phyloP scores from a whole-genome alignment of 2,329 filamentous ascomycete species.

The Thielaviopsis musarum region DNA sequence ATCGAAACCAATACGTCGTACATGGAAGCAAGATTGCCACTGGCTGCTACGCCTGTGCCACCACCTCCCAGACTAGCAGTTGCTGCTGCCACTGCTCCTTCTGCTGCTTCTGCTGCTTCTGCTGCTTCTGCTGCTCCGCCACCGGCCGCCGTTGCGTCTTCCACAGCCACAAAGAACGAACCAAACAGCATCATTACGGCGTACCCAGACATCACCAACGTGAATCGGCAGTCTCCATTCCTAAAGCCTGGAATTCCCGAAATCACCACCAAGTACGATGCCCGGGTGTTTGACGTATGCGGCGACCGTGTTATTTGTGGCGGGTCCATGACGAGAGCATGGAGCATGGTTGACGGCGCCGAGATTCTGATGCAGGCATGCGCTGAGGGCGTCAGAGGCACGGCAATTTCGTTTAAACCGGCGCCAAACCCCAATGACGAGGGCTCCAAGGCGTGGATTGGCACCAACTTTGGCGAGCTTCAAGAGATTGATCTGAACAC shows the following conservation, averaged over 20 bases:
- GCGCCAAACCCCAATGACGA: conserved; percentile 62
- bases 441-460: conserved; percentile 72
- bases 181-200: conserved; percentile 37
- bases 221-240: conserved; percentile 68
- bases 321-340: conserved; percentile 73
- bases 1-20: conserved; percentile 3
- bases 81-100: conserved; percentile 13
- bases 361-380: conserved; percentile 66
- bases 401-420: conserved; percentile 74
- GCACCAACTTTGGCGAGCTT: conserved; percentile 74
- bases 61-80: conserved; percentile 7
- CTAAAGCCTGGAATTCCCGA: conserved; percentile 57
- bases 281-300: conserved; percentile 71
- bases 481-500: conserved; percentile 72
- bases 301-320: conserved; percentile 77
- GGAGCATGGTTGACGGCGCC: conserved; percentile 72
- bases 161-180: conserved; percentile 20
- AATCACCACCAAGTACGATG: conserved; percentile 74
- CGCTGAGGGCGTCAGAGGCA: conserved; percentile 68
- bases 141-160: background rate
- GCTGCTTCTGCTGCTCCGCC: conserved; percentile 13
- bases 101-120: conserved; percentile 10
- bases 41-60: conserved; percentile 2
- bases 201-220: conserved; percentile 70
- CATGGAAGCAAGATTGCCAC: background rate